These are phyloP conservation scores for Phyllosticta citribraziliensis DNA, from an alignment of 2,329 filamentous ascomycete species.

Conservation along the genomic window DNA sequence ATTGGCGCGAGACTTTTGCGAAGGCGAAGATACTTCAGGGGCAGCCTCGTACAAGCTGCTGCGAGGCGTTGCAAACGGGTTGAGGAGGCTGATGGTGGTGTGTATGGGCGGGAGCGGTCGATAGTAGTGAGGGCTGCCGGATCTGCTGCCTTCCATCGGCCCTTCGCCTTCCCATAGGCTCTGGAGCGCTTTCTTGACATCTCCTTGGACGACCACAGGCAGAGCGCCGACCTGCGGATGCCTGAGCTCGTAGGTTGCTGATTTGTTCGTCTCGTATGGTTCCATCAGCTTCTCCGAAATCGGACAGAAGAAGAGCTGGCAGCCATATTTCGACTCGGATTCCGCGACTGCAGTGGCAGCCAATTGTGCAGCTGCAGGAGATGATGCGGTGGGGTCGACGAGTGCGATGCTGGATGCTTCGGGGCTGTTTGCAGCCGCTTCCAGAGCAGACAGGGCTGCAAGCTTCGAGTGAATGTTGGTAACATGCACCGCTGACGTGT, in stretches of 20 bases:
- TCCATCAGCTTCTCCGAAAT: conserved; percentile 20
- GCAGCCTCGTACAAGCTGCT: conserved; percentile 12
- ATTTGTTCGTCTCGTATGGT: conserved; percentile 16
- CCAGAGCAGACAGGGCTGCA: conserved; percentile 37
- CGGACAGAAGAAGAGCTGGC: conserved; percentile 57
- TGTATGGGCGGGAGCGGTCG: background rate
- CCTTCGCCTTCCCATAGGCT: background rate
- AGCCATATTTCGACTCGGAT: conserved; percentile 59
- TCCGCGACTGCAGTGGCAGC: conserved; percentile 50
- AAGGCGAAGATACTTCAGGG: conserved; percentile 19
- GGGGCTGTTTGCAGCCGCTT: conserved; percentile 36
- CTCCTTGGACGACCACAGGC: conserved; percentile 32
- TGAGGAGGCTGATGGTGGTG: conserved; percentile 24
- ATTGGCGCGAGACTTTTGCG: conserved; percentile 14
- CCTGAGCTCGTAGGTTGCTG: conserved; percentile 34
- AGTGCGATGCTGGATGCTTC: conserved; percentile 46
- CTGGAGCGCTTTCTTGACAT: conserved; percentile 9
- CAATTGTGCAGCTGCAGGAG: conserved; percentile 51
- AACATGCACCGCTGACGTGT: conserved; percentile 11
- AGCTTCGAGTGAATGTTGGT: conserved; percentile 38
- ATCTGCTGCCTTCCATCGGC: background rate
- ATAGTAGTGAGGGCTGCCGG: background rate
- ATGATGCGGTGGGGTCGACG: conserved; percentile 57
- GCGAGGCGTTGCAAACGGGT: conserved; percentile 23
- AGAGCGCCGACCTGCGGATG: conserved; percentile 37